Percentiles rank a stretch among this genome's conserved stretches.
Conservation (phyloP, 495 filamentous ascomycete genomes). For the Jackrogersella multiformis region DNA sequence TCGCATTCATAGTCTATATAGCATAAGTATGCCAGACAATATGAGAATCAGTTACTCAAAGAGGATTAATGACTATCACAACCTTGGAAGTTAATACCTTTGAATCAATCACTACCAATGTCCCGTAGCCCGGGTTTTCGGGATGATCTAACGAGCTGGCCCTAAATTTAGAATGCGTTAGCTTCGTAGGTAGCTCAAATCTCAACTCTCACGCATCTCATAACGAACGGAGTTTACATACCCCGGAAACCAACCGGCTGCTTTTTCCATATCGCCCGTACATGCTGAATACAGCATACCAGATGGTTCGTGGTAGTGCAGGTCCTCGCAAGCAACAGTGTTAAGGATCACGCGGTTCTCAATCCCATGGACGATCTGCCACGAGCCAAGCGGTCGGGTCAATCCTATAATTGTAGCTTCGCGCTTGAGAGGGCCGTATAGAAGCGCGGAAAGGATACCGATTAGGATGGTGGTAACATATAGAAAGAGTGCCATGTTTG, state of each 20-base stretch:
- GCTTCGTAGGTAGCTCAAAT: background rate
- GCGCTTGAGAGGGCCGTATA: conserved; percentile 48
- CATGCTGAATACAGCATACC: conserved; percentile 66
- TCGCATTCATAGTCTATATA: conserved; percentile 60
- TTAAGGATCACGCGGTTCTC: conserved; percentile 56
- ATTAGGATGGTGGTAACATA: conserved; percentile 49
- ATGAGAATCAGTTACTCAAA: background rate
- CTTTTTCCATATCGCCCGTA: conserved; percentile 55
- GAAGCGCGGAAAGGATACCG: conserved; percentile 46
- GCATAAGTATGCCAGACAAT: background rate
- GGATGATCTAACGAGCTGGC: conserved; percentile 23
- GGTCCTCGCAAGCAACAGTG: conserved; percentile 67
- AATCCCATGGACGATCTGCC: conserved; percentile 47
- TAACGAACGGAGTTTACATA: conserved; percentile 10
- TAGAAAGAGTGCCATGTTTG: conserved; percentile 25
- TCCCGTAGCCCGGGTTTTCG: conserved; percentile 24
- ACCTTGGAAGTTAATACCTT: conserved; percentile 47
- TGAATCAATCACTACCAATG: conserved; percentile 59
- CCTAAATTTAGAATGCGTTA: conserved; percentile 11
- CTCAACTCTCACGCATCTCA: background rate
- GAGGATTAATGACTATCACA: background rate
- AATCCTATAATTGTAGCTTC: conserved; percentile 47
- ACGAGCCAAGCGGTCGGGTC: conserved; percentile 39
- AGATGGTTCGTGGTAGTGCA: conserved; percentile 63
- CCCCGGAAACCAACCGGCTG: conserved; percentile 67